A percentile compares a stretch with the other conserved stretches of the same genome.
Conservation (phyloP, 2,329 filamentous ascomycete genomes). For the Pseudogymnoascus sp. region DNA sequence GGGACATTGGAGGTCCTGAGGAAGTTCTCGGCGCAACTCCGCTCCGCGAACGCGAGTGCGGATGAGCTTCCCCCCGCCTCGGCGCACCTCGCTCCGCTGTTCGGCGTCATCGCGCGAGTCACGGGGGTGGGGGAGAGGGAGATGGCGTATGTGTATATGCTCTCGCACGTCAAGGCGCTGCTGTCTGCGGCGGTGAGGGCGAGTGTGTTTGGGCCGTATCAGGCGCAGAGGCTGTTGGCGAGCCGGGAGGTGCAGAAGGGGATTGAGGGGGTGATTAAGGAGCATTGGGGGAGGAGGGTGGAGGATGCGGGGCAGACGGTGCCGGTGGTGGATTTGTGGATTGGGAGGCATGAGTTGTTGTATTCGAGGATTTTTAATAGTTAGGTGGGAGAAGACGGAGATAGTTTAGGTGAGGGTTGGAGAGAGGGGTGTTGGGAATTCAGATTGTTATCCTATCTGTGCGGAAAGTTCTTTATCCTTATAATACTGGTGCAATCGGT, state of each 20-base stretch:
- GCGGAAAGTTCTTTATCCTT: background rate
- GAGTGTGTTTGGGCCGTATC: constrained; percentile 71
- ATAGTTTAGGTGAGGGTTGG: background rate
- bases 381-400: constrained; percentile 30
- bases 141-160: constrained; percentile 65
- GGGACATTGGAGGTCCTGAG: constrained; percentile 20
- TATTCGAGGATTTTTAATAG: constrained; percentile 87
- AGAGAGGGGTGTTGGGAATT: background rate
- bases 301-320: constrained; percentile 67
- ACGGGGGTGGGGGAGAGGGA: constrained; percentile 52
- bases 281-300: constrained; percentile 49
- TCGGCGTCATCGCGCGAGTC: constrained; percentile 56
- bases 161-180: constrained; percentile 68
- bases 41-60: constrained; percentile 11
- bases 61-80: constrained; percentile 36
- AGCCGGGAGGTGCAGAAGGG: constrained; percentile 46
- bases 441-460: background rate
- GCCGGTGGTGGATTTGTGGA: constrained; percentile 73
- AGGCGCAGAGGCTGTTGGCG: constrained; percentile 66
- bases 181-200: constrained; percentile 69
- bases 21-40: constrained; percentile 21
- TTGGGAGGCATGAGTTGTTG: constrained; percentile 71
- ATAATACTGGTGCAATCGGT: background rate
- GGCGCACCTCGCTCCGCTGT: constrained; percentile 63
- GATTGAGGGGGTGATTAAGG: constrained; percentile 49